These are phyloP conservation scores for Cystofilobasidium bisporidii DNA, from an alignment of 768 basidiomycete species.

Conservation along the genomic window DNA sequence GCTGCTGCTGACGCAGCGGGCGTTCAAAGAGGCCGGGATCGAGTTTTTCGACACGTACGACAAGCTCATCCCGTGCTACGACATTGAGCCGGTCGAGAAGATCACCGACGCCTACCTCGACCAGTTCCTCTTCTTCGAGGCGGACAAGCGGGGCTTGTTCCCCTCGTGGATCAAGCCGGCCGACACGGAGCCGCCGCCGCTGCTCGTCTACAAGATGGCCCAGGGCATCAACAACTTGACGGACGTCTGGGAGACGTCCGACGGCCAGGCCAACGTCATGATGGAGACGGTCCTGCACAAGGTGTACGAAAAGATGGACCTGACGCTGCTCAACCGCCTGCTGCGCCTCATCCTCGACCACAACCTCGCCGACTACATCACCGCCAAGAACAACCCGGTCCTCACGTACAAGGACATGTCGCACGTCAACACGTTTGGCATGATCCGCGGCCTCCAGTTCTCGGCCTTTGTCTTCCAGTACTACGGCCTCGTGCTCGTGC, in stretches of 20 bases:
- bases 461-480: conserved; percentile 99
- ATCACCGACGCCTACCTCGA: conserved; percentile 87
- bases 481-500: conserved; percentile 31
- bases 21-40: conserved; percentile 97
- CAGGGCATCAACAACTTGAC: conserved; percentile 98
- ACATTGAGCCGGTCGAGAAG: conserved; percentile 99
- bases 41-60: conserved; percentile 74
- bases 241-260: conserved; percentile 95
- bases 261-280: conserved; percentile 95
- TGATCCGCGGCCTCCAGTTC: conserved; percentile 96
- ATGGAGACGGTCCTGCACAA: conserved; percentile 98
- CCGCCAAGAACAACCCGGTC: conserved; percentile 79
- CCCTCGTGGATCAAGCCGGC: conserved; percentile 99
- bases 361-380: conserved; percentile 98
- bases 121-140: conserved; percentile 98
- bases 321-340: conserved; percentile 89
- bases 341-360: conserved; percentile 94
- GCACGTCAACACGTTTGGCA: conserved; percentile 74
- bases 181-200: conserved; percentile 90
- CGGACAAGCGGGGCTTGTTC: conserved; percentile 95
- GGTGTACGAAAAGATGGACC: conserved; percentile 97
- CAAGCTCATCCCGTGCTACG: conserved; percentile 96
- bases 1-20: conserved; percentile 86
- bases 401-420: conserved; percentile 30
- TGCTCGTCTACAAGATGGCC: conserved; percentile 84